Conservation (phyloP, 495 filamentous ascomycete genomes). For the Thozetella sp. region DNA sequence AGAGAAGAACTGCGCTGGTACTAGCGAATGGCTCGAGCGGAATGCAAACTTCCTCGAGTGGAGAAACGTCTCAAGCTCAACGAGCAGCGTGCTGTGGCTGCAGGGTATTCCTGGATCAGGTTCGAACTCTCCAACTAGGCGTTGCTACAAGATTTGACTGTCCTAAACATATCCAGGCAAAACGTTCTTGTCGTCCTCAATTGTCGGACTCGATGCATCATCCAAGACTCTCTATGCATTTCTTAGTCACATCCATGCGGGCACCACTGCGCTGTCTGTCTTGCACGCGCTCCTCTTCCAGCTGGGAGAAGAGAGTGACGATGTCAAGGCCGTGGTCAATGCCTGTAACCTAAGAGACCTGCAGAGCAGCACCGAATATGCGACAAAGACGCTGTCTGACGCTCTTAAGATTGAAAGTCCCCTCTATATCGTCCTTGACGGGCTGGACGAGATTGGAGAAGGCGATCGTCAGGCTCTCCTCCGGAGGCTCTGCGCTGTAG, state of each 20-base stretch:
- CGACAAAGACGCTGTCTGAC: background rate
- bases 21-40: background rate
- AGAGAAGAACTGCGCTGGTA: background rate
- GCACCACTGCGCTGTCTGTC: conserved; percentile 2
- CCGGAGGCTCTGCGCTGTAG: background rate
- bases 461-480: background rate
- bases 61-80: conserved; percentile 7
- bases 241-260: background rate
- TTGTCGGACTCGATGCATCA: background rate
- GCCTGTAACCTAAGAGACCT: background rate
- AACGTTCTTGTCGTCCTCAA: background rate
- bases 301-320: background rate
- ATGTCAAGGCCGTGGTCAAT: background rate
- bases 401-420: background rate
- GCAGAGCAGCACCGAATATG: background rate
- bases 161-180: background rate
- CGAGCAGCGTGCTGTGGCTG: conserved; percentile 21
- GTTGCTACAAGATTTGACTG: no score
- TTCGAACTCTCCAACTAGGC: no score
- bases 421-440: background rate
- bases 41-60: conserved; percentile 15
- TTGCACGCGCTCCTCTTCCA: background rate
- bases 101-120: conserved; percentile 34
- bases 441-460: background rate
- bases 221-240: background rate